Evolutionary conservation across 2,329 filamentous ascomycete genomes (phyloP).

Genomic region (Cercospora canescens): DNA sequence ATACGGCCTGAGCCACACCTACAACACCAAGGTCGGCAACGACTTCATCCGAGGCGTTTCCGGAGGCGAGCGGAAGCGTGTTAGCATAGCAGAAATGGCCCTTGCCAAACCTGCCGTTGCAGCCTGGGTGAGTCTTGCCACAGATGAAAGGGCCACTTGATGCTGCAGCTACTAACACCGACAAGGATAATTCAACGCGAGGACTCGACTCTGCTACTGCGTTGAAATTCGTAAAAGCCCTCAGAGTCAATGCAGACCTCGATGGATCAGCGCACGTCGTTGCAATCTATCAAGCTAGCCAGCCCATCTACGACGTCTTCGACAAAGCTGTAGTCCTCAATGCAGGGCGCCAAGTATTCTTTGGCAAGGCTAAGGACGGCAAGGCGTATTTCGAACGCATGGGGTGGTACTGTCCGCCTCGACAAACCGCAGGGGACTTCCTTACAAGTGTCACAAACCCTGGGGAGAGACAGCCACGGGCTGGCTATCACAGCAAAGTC

Average conservation of each 20-base stretch:
- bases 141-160: too few relatives aligned
- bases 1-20: constrained; percentile 59
- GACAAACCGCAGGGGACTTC: constrained; percentile 70
- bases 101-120: constrained; percentile 41
- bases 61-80: constrained; percentile 56
- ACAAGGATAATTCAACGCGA: constrained; percentile 50
- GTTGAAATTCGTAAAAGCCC: constrained; percentile 57
- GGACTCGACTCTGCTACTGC: constrained; percentile 59
- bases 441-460: constrained; percentile 69
- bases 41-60: constrained; percentile 63
- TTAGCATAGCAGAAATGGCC: constrained; percentile 58
- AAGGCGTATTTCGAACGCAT: constrained; percentile 66
- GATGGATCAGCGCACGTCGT: constrained; percentile 53
- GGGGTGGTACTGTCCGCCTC: constrained; percentile 66
- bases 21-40: constrained; percentile 57
- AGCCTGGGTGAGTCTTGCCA: constrained; percentile 37
- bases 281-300: constrained; percentile 57
- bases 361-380: constrained; percentile 61
- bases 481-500: constrained; percentile 61
- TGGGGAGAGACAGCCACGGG: constrained; percentile 54
- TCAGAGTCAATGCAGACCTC: constrained; percentile 53
- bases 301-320: constrained; percentile 63
- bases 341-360: constrained; percentile 76
- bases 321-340: constrained; percentile 76
- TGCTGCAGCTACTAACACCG: neutral